Evolutionary conservation across 805 yeast genomes (phyloP), one percentile per base, ranked within the genome.

Genomic region (Saturnispora zaruensis): DNA sequence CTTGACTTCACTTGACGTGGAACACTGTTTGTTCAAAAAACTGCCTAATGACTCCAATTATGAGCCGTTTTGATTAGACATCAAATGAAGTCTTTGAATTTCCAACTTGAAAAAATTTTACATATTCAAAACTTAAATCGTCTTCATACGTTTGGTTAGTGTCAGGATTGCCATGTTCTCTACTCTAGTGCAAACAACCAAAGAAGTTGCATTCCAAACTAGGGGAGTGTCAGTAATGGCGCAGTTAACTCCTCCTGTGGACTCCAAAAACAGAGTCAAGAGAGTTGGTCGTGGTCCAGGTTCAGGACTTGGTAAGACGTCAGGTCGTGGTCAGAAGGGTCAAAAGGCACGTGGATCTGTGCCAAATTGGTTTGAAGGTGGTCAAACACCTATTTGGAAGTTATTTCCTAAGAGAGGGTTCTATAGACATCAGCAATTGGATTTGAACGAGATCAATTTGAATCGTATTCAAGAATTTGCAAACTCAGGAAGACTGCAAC

Each of bases 251-350:
- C 88, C 90, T 8, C 73, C 81, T 4, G 72, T 72, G 38, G 81
- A 83, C 43, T 79, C 91, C 0, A 81, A 80, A 40, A 71, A 70
- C 46, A 66, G 73, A 16, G 75, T 74, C 61, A 86, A 82, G 62
- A 77, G 96, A 66, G 74, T 91, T 11, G 99, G 99, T 68, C 82
- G 99, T 72, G 98, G 98, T 71, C 96, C 96, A 23, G 89, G 95
- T 40, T 84, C 95, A 34, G 88, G 89, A 20, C 74, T 78, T 57
- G 99, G 99, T 72, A 90, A 91, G 68, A 93, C 98, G 3, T 81
- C 97, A 6, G 96, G 96, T 45, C 78, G 98, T 66, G 99, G 99
- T 74, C 96, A 87, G 62, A 93, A 93, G 71, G 99, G 99, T 79
- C 98, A 91, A 66, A 91, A 91, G 71, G 96, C 98, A 9, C 80